Conservation (phyloP, 2,329 filamentous ascomycete genomes). For the Immersiporthe knoxdaviesiana region DNA sequence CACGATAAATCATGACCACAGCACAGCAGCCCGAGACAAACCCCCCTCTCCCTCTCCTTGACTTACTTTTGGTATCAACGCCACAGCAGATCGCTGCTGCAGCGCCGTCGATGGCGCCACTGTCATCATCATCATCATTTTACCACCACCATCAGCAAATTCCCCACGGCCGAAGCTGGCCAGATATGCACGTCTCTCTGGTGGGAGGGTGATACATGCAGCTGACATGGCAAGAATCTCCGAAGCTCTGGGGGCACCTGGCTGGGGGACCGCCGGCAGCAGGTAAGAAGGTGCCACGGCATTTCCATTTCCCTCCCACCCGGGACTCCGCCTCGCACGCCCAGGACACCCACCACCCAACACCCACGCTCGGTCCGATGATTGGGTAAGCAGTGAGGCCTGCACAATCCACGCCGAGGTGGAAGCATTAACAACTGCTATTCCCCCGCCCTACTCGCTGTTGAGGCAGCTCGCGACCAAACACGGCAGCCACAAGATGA, state of each 20-base stretch:
- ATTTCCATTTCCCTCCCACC: not conserved
- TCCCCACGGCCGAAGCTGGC: not conserved
- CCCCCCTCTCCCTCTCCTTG: not conserved
- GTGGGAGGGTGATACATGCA: not conserved
- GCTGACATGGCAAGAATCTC: not conserved
- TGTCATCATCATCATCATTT: not conserved
- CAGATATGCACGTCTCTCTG: not conserved
- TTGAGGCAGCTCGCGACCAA: not conserved
- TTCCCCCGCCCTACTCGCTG: not conserved
- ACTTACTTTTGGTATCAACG: not conserved
- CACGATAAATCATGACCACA: not conserved
- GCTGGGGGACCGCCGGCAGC: not conserved
- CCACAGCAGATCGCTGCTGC: not conserved
- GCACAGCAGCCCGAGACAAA: not conserved
- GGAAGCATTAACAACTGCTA: not conserved
- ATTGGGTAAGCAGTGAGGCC: not conserved
- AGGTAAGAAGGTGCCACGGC: not conserved
- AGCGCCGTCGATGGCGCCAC: not conserved
- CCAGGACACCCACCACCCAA: not conserved
- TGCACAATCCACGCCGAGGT: not conserved
- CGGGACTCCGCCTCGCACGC: not conserved
- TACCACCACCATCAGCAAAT: not conserved
- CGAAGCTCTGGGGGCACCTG: not conserved
- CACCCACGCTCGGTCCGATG: not conserved
- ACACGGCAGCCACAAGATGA: not conserved